A percentile compares a stretch with the other conserved stretches of the same genome.
phyloP scores from a whole-genome alignment of 495 filamentous ascomycete species.

The Hypoxylon cercidicola region DNA sequence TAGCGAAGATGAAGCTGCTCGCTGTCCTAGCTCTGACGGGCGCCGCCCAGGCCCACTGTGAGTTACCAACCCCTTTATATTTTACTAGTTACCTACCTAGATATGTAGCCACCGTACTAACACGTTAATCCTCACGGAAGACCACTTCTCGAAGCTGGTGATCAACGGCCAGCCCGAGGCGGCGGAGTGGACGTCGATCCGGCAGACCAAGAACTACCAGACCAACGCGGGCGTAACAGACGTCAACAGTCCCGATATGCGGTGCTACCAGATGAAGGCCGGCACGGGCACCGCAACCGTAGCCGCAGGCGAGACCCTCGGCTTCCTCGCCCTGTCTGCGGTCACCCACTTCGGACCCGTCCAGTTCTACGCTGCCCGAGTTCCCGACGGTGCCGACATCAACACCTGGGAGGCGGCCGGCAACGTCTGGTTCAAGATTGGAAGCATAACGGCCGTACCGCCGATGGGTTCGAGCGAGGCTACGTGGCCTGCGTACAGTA shows the following conservation, averaged over 20 bases:
- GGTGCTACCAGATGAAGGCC: conserved; percentile 54
- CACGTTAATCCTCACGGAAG: conserved; percentile 27
- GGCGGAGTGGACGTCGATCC: conserved; percentile 55
- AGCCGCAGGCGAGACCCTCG: conserved; percentile 52
- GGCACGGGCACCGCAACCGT: conserved; percentile 48
- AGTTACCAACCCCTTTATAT: conserved; percentile 1
- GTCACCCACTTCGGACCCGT: conserved; percentile 60
- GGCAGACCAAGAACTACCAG: conserved; percentile 62
- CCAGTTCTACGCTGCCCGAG: conserved; percentile 61
- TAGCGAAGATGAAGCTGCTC: conserved; percentile 31
- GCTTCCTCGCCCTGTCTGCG: conserved; percentile 54
- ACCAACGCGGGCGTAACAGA: conserved; percentile 53
- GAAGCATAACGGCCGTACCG: conserved; percentile 46
- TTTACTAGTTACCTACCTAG: neutral
- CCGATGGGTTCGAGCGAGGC: conserved; percentile 40
- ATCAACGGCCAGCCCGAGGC: conserved; percentile 47
- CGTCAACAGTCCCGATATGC: conserved; percentile 53
- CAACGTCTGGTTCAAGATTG: conserved; percentile 62
- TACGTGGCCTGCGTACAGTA: conserved; percentile 56
- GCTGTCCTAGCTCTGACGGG: conserved; percentile 32
- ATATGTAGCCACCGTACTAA: neutral
- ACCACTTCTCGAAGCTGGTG: conserved; percentile 53
- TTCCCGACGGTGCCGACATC: conserved; percentile 52
- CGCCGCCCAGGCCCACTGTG: conserved; percentile 41
- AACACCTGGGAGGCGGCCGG: conserved; percentile 59